Evolutionary conservation across 2,329 filamentous ascomycete genomes (phyloP).

Genomic region (Endoconidiophora laricicola): DNA sequence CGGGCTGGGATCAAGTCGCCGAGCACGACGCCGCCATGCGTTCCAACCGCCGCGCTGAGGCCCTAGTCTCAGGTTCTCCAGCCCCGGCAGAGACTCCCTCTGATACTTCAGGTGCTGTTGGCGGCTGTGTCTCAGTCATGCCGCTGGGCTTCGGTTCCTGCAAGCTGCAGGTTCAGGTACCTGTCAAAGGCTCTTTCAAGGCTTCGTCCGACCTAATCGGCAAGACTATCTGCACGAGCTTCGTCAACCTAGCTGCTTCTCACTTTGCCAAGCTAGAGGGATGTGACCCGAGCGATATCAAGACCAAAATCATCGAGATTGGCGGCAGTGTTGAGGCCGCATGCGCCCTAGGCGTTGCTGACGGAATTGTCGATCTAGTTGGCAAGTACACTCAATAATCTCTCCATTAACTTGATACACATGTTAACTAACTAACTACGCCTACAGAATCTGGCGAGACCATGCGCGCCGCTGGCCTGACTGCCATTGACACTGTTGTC

Average conservation of each 20-base stretch:
- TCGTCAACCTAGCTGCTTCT: constrained; percentile 64
- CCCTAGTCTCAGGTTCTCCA: constrained; percentile 23
- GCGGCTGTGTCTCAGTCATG: constrained; percentile 69
- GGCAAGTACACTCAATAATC: constrained; percentile 40
- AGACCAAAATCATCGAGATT: constrained; percentile 82
- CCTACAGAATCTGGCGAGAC: constrained; percentile 81
- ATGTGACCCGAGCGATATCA: constrained; percentile 23
- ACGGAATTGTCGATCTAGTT: constrained; percentile 94
- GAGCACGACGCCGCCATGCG: constrained; percentile 62
- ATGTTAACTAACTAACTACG: background rate
- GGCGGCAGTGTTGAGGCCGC: constrained; percentile 95
- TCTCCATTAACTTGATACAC: constrained; percentile 1
- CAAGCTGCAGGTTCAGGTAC: constrained; percentile 93
- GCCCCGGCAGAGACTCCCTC: constrained; percentile 6
- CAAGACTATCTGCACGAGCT: constrained; percentile 89
- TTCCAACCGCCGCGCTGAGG: constrained; percentile 30
- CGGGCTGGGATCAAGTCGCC: constrained; percentile 78
- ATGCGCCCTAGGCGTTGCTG: constrained; percentile 85
- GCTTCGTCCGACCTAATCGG: constrained; percentile 67
- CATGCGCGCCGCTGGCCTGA: constrained; percentile 88
- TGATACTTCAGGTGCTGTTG: constrained; percentile 26
- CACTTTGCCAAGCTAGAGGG: constrained; percentile 71
- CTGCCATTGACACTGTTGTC: constrained; percentile 85
- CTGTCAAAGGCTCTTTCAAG: constrained; percentile 59
- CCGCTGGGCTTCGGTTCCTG: constrained; percentile 83